Conservation (phyloP, 2,329 filamentous ascomycete genomes). For the Penicillium sp. region DNA sequence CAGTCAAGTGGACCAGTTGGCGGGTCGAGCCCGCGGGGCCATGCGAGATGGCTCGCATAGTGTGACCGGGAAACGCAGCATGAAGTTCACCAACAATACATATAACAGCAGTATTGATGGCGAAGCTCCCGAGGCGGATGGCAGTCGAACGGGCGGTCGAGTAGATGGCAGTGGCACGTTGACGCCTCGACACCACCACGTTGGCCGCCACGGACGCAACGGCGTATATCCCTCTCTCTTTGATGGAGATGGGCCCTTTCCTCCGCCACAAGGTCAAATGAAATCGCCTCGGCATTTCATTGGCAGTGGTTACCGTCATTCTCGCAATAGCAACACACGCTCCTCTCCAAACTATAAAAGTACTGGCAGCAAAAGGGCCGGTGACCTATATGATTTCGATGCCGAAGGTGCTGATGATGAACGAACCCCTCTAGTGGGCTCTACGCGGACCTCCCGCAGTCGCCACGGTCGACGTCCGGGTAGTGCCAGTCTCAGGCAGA, state of each 20-base stretch:
- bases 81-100: slow-evolving; percentile 86
- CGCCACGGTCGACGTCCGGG: slow-evolving; percentile 50
- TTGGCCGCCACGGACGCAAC: slow-evolving; percentile 70
- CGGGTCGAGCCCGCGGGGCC: slow-evolving; percentile 56
- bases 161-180: slow-evolving; percentile 51
- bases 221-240: slow-evolving; percentile 64
- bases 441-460: slow-evolving; percentile 56
- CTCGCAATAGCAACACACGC: slow-evolving; percentile 65
- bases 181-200: slow-evolving; percentile 70
- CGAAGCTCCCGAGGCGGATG: slow-evolving; percentile 62
- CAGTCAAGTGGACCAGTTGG: slow-evolving; percentile 43
- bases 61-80: slow-evolving; percentile 75
- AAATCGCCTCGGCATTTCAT: slow-evolving; percentile 55
- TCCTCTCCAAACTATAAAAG: slow-evolving; percentile 46
- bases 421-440: slow-evolving; percentile 70
- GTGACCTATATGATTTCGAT: slow-evolving; percentile 69
- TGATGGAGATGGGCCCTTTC: slow-evolving; percentile 71
- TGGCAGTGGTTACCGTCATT: slow-evolving; percentile 53
- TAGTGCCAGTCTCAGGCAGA: slow-evolving; percentile 57
- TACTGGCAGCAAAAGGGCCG: slow-evolving; percentile 49
- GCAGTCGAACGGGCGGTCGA: slow-evolving; percentile 55
- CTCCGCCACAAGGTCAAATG: slow-evolving; percentile 53
- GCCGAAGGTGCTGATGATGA: slow-evolving; percentile 81
- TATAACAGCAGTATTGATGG: slow-evolving; percentile 59
- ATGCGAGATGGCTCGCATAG: slow-evolving; percentile 59